Evolutionary conservation across 495 filamentous ascomycete species (phyloP).

Genomic region (Diplogelasinospora grovesii): DNA sequence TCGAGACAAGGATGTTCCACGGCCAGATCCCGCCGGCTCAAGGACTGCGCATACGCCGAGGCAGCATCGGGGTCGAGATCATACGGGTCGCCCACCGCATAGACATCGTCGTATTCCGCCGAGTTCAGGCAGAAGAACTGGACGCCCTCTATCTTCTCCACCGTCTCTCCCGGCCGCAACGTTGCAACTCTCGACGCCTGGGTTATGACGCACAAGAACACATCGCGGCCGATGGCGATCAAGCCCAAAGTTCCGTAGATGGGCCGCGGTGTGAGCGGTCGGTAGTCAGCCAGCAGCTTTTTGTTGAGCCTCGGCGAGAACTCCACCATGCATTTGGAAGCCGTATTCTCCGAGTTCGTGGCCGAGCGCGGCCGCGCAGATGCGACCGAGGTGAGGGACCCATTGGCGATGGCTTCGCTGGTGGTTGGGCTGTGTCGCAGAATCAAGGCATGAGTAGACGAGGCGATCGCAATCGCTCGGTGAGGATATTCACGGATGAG

Average conservation of each 20-base stretch:
- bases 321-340: slow-evolving; percentile 76
- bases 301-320: slow-evolving; percentile 59
- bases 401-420: slow-evolving; percentile 44
- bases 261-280: slow-evolving; percentile 60
- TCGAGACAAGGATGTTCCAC: slow-evolving; percentile 84
- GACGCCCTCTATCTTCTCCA: slow-evolving; percentile 78
- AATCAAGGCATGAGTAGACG: slow-evolving; percentile 70
- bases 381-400: slow-evolving; percentile 41
- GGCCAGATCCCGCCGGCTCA: slow-evolving; percentile 57
- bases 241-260: slow-evolving; percentile 86
- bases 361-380: slow-evolving; percentile 34
- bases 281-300: slow-evolving; percentile 67
- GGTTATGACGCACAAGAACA: slow-evolving; percentile 90
- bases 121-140: slow-evolving; percentile 91
- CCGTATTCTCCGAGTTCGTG: slow-evolving; percentile 26
- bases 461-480: slow-evolving; percentile 77
- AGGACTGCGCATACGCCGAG: slow-evolving; percentile 50
- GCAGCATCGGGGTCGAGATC: slow-evolving; percentile 40
- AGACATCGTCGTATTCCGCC: slow-evolving; percentile 72
- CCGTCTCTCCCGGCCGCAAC: slow-evolving; percentile 77
- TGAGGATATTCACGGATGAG: slow-evolving; percentile 72
- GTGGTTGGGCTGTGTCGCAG: slow-evolving; percentile 65
- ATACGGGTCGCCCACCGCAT: slow-evolving; percentile 46
- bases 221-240: slow-evolving; percentile 75
- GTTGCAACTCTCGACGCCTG: slow-evolving; percentile 69